Conservation (phyloP, 306 rosid species). For the Betula pendula region DNA sequence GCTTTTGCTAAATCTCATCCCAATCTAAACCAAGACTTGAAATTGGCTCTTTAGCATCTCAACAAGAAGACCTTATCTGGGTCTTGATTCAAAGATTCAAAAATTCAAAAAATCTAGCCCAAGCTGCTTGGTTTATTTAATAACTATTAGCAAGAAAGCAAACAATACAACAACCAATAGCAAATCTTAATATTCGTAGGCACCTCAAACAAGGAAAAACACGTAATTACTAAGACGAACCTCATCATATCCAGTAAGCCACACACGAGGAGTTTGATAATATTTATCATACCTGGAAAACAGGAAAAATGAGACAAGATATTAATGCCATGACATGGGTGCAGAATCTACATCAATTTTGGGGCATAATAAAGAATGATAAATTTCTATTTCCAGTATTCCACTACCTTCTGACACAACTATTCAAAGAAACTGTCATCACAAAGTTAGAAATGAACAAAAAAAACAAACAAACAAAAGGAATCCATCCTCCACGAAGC, state of each 20-base stretch:
- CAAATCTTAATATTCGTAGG: not conserved
- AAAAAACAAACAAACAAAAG: not conserved
- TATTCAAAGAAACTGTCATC: not conserved
- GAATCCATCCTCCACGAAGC: not conserved
- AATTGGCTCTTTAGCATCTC: not conserved
- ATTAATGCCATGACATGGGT: not conserved
- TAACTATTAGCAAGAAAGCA: not conserved
- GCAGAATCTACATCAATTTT: not conserved
- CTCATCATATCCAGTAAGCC: slow-evolving; percentile 99
- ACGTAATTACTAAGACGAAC: slow-evolving; percentile 38
- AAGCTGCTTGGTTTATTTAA: not conserved
- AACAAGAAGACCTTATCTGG: not conserved
- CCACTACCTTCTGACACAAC: not conserved
- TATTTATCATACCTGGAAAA: slow-evolving; percentile 86
- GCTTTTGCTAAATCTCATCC: not conserved
- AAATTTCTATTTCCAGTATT: not conserved
- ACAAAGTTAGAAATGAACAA: not conserved
- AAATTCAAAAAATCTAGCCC: not conserved
- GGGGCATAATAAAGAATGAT: not conserved
- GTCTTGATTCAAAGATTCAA: not conserved
- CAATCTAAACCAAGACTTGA: not conserved
- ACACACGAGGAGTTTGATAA: slow-evolving; percentile 97
- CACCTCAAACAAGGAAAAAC: not conserved
- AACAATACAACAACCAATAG: not conserved
- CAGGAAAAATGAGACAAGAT: not conserved